Base-by-base conservation (phyloP, 2,329 filamentous ascomycete genomes). In the Sclerotiophoma versabilis region DNA sequence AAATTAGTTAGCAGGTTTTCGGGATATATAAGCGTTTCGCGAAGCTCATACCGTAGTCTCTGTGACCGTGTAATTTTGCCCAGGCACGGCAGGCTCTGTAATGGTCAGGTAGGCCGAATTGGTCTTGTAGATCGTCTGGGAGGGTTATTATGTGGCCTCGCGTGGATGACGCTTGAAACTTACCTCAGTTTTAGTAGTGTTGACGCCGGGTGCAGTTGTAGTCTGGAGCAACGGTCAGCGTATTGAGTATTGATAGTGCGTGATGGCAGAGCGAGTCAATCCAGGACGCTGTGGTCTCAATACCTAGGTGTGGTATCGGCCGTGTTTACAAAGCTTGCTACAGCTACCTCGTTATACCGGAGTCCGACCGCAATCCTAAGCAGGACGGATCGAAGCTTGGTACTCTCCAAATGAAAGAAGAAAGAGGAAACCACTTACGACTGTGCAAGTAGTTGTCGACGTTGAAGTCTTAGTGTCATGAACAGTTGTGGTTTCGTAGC, bases 381-480 rank as follows among this genome's bases (percentile, higher is more conserved):
- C 15, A 33, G 30, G 14, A 15, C 12, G 15, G 7, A 6, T 14
- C 2, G 7, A 19, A 38, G 34, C 11, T 9, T 10, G 2, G n/a
- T 23, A 7, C 11, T 5, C 5, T 10, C 14, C 9, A 25, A n/a
- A 17, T 23, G 2, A 19, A 2, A 32, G 9, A 39, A 7, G 9
- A 15, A 5, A 15, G 27, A 30, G 3, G 14, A n/a, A n/a, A 5
- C 15, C 3, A 34, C 51, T 39, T 30, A 54, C 51, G 7, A 45
- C 34, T 10, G 51, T 54, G 45, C 51, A 49, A 20, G 48, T 56
- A 30, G 47, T 50, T 19, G 47, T 56, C n/a, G 42, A 46, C 26
- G 47, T 47, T 14, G 38, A 23, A 5, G 44, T 54, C 10, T 42
- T 49, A 1, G 50, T 54, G 15, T 54, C 33, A 33, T 54, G 41